Percentiles rank a stretch among this genome's conserved stretches.
phyloP scores from a whole-genome alignment of 805 yeast genomes.

The Cyberlindnera mississippiensis region DNA sequence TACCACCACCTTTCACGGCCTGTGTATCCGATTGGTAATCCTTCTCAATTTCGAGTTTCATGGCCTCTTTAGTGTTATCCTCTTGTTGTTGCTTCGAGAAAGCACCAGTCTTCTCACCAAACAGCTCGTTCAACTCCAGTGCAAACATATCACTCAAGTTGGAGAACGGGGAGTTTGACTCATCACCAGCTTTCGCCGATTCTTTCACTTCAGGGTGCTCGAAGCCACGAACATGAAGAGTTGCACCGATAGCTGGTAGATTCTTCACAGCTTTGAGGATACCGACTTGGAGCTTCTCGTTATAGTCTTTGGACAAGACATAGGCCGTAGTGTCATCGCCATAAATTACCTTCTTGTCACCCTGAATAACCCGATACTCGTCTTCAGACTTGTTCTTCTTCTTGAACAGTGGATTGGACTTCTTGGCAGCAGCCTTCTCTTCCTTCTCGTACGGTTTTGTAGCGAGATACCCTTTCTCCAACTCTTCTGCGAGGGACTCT shows the following conservation, averaged over 20 bases:
- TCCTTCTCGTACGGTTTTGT: constrained; percentile 34
- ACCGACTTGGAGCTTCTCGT: constrained; percentile 36
- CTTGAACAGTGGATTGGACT: constrained; percentile 15
- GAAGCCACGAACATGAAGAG: constrained; percentile 49
- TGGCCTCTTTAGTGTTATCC: constrained; percentile 37
- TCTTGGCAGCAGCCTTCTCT: constrained; percentile 6
- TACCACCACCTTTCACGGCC: constrained; percentile 43
- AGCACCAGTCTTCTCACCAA: constrained; percentile 20
- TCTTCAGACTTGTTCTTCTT: constrained; percentile 6
- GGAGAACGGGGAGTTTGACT: not conserved
- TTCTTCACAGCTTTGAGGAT: constrained; percentile 33
- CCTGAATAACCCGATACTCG: constrained; percentile 13
- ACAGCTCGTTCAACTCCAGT: constrained; percentile 21
- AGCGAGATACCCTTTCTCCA: constrained; percentile 53
- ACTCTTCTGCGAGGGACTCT: constrained; percentile 43
- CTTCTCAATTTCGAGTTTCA: constrained; percentile 49
- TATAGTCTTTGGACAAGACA: constrained; percentile 40
- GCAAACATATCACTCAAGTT: constrained; percentile 17
- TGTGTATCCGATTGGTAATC: constrained; percentile 42
- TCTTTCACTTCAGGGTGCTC: constrained; percentile 10
- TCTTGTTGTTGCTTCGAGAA: constrained; percentile 17
- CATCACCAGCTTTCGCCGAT: not conserved
- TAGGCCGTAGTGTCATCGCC: constrained; percentile 43
- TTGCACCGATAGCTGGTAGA: constrained; percentile 42
- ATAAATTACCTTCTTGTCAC: constrained; percentile 34